Base-by-base conservation (phyloP, 371 early-diverging fungal species). In the Parasitella parasitica region DNA sequence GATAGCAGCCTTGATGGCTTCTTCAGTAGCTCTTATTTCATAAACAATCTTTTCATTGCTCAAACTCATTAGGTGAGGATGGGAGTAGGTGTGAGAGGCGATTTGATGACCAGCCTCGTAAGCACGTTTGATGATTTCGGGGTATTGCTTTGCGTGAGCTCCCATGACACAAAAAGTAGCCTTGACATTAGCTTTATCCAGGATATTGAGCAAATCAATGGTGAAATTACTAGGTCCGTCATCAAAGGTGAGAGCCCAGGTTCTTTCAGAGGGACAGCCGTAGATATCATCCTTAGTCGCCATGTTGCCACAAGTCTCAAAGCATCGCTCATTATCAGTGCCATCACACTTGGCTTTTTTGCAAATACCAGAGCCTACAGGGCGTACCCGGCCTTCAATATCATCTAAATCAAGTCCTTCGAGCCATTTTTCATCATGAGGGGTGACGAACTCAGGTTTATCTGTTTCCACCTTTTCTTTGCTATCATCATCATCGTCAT, bases 131-230 rank as follows among this genome's bases (percentile, higher is more conserved):
- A 82, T 30, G 16, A 78, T 51, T 13, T 63, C 56, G 0, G 70
- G 62, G 28, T 69, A 71, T 37, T 63, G 27, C 4, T 59, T 38
- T 38, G 72, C 73, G 57, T 75, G 65, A 9, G 71, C 50, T 7
- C 90, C 91, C 69, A 87, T 82, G 15, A 89, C 69, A 67, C 89
- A 92, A 65, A 90, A 91, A 0, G 91, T 92, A 1, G 80, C 89
- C 54, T 81, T 87, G 52, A 81, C 66, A 22, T 75, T 46, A 16
- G 71, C 34, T 5, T 58, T 37, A 27, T 76, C 74, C 26, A 91
- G 66, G 12, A 70, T 57, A 34, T 82, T 79, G 7, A 92, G 64
- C 0, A 90, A 60, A 12, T 77, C 68, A 16, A 16, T 39, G 4
- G 86, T 85, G 30, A 73, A 79, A 4, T 46, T 16, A 11, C 54